Evolutionary conservation across 352 stramenopile species (phyloP), one percentile per base, ranked within the genome.

Genomic region (Stramenopiles sp.): DNA sequence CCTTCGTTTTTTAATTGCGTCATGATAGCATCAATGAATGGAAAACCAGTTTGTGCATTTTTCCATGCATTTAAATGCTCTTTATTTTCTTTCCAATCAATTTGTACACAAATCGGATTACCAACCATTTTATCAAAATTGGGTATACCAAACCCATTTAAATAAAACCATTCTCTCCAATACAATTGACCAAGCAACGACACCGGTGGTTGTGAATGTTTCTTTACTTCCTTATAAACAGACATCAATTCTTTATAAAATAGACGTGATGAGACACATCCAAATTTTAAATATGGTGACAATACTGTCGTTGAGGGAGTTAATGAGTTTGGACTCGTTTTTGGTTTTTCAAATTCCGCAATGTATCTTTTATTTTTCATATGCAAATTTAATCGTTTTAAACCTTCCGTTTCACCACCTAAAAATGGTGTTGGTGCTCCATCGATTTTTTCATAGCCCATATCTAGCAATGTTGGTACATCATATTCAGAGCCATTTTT

Each of bases 11-110:
- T 85, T 0, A 97, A 84, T 82, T 96, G 92, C 1, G 89, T 91
- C 95, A 99, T 98, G 83, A 94, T 93, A 63, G 95, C 95, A 82
- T 99, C 95, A 82, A 98, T 98, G 86, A 91, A 98, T 23, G 95
- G 95, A 83, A 95, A 99, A 0, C 95, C 95, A 7, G 95, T 99
- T 78, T 91, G 86, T 0, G 88, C 93, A 78, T 95, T 86, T 83
- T 93, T 95, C 95, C 95, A 99, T 30, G 90, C 90, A 31, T 90
- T 83, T 63, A 99, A 90, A 27, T 96, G 86, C 30, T 89, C 80
- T 78, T 95, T 91, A 63, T 97, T 88, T 73, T 94, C 86, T 77
- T 89, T 86, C 88, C 87, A 91, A 79, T 90, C 86, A 80, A 93
- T 91, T 80, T 92, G 86, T 23, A 93, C 81, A 80, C 91, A 96